These are phyloP conservation scores for Trichoderma reesei DNA, from an alignment of 495 filamentous ascomycete species.

Conservation along the genomic window DNA sequence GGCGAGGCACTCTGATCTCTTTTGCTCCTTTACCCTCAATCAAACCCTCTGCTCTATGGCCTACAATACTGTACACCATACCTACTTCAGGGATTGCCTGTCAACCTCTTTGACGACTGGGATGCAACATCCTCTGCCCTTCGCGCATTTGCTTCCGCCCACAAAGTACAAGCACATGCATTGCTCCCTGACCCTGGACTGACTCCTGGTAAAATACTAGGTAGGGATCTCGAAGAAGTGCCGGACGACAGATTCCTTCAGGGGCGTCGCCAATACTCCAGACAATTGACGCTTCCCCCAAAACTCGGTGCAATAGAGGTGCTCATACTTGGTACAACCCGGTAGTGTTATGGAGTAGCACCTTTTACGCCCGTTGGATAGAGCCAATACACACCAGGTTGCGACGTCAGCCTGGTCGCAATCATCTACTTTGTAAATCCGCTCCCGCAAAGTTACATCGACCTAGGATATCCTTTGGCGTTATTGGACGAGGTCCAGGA, in stretches of 20 bases:
- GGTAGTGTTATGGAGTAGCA: background rate
- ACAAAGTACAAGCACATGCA: background rate
- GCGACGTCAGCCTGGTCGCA: background rate
- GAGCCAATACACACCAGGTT: background rate
- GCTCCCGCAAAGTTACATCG: constrained; percentile 5
- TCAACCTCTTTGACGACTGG: background rate
- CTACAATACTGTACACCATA: too few relatives aligned
- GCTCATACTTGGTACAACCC: too few relatives aligned
- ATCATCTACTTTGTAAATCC: background rate
- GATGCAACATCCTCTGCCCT: background rate
- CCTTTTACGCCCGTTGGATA: background rate
- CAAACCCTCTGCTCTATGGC: too few relatives aligned
- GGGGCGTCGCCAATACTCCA: background rate
- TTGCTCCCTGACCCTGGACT: background rate
- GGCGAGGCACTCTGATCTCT: too few relatives aligned
- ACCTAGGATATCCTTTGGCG: background rate
- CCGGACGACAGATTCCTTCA: background rate
- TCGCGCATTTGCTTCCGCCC: constrained; percentile 1
- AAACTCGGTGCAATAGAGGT: background rate
- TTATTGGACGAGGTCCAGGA: background rate
- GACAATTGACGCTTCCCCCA: background rate
- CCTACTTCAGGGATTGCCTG: background rate
- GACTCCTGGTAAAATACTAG: background rate
- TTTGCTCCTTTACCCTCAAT: too few relatives aligned
- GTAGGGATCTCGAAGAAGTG: background rate